A percentile compares a stretch with the other conserved stretches of the same genome.
These are phyloP conservation scores for Annulohypoxylon bovei DNA, from an alignment of 495 filamentous ascomycete species.

Conservation along the genomic window DNA sequence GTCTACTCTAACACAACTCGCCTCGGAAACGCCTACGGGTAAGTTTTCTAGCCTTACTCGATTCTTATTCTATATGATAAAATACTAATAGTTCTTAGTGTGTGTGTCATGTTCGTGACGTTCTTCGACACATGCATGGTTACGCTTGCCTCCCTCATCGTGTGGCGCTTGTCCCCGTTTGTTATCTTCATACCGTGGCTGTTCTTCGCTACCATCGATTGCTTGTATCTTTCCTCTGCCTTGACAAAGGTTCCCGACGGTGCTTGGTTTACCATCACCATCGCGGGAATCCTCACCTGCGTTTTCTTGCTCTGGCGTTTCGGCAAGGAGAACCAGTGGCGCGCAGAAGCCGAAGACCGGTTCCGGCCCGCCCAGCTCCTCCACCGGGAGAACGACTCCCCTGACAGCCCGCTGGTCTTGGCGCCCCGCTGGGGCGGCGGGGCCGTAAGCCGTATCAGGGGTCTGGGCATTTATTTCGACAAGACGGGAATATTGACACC, in stretches of 20 bases:
- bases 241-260: constrained; percentile 75
- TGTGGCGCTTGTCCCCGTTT: constrained; percentile 69
- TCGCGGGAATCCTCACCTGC: constrained; percentile 65
- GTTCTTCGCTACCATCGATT: constrained; percentile 68
- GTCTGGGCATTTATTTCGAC: constrained; percentile 73
- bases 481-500: constrained; percentile 66
- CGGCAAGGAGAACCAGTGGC: constrained; percentile 79
- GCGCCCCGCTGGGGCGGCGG: constrained; percentile 57
- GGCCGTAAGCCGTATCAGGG: constrained; percentile 56
- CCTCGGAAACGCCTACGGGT: constrained; percentile 59
- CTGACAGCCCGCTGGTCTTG: constrained; percentile 44
- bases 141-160: constrained; percentile 70
- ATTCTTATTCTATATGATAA: constrained; percentile 43
- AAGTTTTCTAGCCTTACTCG: background rate
- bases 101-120: constrained; percentile 79
- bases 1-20: constrained; percentile 74
- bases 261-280: constrained; percentile 77
- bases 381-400: constrained; percentile 40
- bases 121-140: constrained; percentile 79
- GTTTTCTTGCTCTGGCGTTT: constrained; percentile 78
- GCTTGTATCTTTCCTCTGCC: constrained; percentile 71
- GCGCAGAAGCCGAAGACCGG: constrained; percentile 68
- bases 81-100: constrained; percentile 51
- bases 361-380: constrained; percentile 61
- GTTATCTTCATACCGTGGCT: constrained; percentile 70